Conservation (phyloP, 352 stramenopile species). For the Phytopythium chamaehyphon region DNA sequence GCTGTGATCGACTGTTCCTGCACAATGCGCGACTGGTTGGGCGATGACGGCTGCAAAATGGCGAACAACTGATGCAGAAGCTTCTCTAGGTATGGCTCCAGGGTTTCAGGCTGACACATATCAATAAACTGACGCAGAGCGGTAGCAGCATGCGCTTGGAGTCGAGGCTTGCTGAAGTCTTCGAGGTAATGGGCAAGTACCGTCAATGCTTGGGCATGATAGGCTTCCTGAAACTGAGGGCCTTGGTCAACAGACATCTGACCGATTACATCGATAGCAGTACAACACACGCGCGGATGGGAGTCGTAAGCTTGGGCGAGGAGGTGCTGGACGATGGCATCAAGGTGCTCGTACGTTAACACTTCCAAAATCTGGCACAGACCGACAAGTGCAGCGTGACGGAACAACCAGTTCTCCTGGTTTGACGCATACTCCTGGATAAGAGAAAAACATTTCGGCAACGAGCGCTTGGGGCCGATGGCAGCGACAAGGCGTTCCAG, state of each 20-base stretch:
- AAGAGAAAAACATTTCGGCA: constrained; percentile 70
- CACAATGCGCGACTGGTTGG: constrained; percentile 42
- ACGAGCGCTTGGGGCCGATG: constrained; percentile 62
- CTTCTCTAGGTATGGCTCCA: constrained; percentile 73
- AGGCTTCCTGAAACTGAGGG: constrained; percentile 73
- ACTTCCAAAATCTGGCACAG: constrained; percentile 82
- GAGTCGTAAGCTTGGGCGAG: constrained; percentile 61
- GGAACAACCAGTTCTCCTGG: constrained; percentile 63
- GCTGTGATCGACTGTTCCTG: constrained; percentile 79
- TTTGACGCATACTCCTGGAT: constrained; percentile 72
- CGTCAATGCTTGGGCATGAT: constrained; percentile 60
- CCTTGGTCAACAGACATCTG: constrained; percentile 77
- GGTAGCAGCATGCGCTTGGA: constrained; percentile 74
- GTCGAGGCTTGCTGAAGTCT: constrained; percentile 47
- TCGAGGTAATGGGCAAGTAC: constrained; percentile 66
- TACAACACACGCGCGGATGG: constrained; percentile 79
- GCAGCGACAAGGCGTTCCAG: constrained; percentile 66
- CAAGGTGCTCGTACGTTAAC: constrained; percentile 54
- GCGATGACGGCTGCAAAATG: constrained; percentile 40
- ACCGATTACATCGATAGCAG: constrained; percentile 79
- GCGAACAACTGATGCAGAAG: constrained; percentile 66
- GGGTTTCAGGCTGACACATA: constrained; percentile 58
- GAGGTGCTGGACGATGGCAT: constrained; percentile 67
- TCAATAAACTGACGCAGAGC: constrained; percentile 83
- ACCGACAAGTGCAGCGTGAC: constrained; percentile 71